These are phyloP conservation scores for Dispira parvispora DNA, from an alignment of 192 early-diverging fungal genomes.

Conservation along the genomic window DNA sequence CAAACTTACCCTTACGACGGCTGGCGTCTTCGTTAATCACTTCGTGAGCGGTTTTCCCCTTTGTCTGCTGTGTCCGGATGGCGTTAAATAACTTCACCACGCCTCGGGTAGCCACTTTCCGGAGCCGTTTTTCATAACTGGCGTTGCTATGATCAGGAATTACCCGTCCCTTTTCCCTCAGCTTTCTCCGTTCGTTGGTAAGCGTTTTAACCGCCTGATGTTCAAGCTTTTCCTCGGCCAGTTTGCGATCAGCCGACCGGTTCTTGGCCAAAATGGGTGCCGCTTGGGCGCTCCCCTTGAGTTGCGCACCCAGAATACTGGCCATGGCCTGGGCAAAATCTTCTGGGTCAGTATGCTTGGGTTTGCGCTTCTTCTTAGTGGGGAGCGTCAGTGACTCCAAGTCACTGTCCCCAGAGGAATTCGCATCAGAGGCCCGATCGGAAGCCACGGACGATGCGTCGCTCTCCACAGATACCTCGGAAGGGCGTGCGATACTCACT, in stretches of 20 bases:
- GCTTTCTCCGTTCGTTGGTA: conserved; percentile 48
- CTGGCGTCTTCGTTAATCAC: conserved; percentile 34
- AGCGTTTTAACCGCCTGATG: conserved; percentile 64
- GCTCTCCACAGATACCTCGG: too few species aligned
- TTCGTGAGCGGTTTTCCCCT: conserved; percentile 30
- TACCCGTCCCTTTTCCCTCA: conserved; percentile 49
- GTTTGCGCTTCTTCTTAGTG: not conserved
- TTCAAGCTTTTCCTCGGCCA: conserved; percentile 74
- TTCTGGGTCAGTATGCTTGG: not conserved
- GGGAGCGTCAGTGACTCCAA: too few species aligned
- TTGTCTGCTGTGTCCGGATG: conserved; percentile 73
- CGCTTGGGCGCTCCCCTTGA: not conserved
- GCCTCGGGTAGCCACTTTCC: conserved; percentile 82
- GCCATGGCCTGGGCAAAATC: not conserved
- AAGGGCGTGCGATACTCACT: too few species aligned
- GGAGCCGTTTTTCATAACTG: conserved; percentile 76
- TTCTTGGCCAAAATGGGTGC: conserved; percentile 73
- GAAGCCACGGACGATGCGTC: too few species aligned
- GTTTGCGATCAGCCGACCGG: conserved; percentile 55
- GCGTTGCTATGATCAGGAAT: conserved; percentile 54
- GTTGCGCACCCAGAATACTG: not conserved
- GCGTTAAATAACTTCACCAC: conserved; percentile 81
- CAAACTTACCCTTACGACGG: conserved; percentile 26
- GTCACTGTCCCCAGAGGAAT: too few species aligned
- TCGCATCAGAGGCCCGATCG: too few species aligned